A percentile compares a stretch with the other conserved stretches of the same genome.
Conservation (phyloP, 1,139 yeast species). For the Debaryomyces nepalensis region DNA sequence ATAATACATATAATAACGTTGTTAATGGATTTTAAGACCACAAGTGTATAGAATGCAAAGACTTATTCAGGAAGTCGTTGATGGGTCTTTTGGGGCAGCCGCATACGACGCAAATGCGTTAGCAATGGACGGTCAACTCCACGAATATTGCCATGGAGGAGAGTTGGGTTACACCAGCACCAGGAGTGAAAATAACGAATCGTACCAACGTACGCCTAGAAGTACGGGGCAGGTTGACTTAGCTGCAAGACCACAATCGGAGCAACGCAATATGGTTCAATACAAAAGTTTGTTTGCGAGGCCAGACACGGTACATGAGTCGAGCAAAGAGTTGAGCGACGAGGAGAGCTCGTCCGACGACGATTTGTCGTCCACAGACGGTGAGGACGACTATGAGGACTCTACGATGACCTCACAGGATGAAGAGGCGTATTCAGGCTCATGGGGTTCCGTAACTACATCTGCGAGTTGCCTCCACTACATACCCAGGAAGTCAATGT, state of each 20-base stretch:
- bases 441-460: conserved; percentile 1
- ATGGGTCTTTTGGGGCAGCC: background rate
- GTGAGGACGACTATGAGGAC: background rate
- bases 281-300: conserved; percentile 3
- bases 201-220: background rate
- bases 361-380: background rate
- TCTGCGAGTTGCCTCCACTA: background rate
- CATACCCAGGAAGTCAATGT: conserved; percentile 1
- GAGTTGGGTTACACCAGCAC: background rate
- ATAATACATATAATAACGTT: conserved; percentile 2
- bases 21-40: background rate
- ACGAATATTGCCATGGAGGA: background rate
- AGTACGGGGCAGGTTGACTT: no score
- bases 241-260: no score
- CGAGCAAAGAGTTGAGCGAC: background rate
- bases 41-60: background rate
- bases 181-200: background rate
- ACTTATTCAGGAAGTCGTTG: conserved; percentile 3
- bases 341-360: background rate
- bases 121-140: background rate
- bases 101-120: conserved; percentile 3
- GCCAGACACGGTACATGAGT: background rate
- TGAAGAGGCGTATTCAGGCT: background rate
- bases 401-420: background rate
- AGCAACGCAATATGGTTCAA: background rate